A percentile compares a stretch with the other conserved stretches of the same genome.
Evolutionary conservation across 1,139 yeast genomes (phyloP).

Genomic region (Groenewaldozyma sp.): DNA sequence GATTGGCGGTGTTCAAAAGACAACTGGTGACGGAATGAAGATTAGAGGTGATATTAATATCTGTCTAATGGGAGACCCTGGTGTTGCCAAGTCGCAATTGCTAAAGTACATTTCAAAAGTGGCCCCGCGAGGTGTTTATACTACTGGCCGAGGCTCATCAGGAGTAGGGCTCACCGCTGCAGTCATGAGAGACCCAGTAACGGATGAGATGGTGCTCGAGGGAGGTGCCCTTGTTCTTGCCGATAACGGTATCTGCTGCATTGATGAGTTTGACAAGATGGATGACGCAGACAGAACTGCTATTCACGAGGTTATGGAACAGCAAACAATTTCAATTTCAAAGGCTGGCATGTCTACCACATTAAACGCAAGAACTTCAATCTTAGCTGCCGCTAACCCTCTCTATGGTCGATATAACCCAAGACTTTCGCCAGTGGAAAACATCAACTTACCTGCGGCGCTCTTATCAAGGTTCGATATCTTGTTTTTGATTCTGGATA

Average conservation of each 20-base stretch:
- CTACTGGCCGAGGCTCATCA: conserved; percentile 98
- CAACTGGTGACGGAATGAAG: conserved; percentile 91
- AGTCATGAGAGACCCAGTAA: conserved; percentile 96
- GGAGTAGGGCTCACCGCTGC: conserved; percentile 99
- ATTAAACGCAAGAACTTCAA: conserved; percentile 89
- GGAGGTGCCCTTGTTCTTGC: conserved; percentile 98
- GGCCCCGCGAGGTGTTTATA: conserved; percentile 95
- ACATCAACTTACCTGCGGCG: conserved; percentile 95
- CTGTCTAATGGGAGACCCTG: conserved; percentile 98
- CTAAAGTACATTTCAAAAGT: conserved; percentile 84
- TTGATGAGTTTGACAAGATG: conserved; percentile 99
- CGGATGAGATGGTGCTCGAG: conserved; percentile 96
- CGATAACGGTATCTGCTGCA: conserved; percentile 97
- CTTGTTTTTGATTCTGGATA: conserved; percentile 76
- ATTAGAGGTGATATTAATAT: conserved; percentile 97
- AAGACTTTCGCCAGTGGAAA: conserved; percentile 81
- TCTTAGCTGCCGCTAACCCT: conserved; percentile 97
- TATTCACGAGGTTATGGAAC: conserved; percentile 99
- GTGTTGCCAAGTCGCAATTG: conserved; percentile 97
- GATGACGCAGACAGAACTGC: conserved; percentile 96
- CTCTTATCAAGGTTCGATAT: conserved; percentile 91
- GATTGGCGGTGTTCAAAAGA: conserved; percentile 94
- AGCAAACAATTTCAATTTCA: conserved; percentile 93
- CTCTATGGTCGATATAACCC: conserved; percentile 93
- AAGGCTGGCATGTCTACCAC: conserved; percentile 98